Conservation (phyloP, 1,139 yeast species). For the Debaryomyces singareniensis region DNA sequence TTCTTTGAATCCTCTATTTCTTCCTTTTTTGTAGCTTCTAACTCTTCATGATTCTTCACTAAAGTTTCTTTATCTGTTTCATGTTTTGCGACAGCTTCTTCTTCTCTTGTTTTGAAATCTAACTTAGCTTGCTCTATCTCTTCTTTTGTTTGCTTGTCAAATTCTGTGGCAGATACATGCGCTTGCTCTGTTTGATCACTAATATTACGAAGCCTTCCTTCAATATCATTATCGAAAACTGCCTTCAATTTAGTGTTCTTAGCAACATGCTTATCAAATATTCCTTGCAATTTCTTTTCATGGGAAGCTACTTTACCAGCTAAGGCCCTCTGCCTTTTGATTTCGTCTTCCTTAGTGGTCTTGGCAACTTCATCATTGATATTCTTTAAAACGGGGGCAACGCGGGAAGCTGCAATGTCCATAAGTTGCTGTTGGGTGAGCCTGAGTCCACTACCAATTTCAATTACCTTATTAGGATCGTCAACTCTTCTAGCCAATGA, state of each 20-base stretch:
- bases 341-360: conserved; percentile 42
- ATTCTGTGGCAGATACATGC: conserved; percentile 26
- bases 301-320: conserved; percentile 34
- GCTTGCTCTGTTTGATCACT: conserved; percentile 25
- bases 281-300: conserved; percentile 36
- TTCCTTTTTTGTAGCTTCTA: conserved; percentile 41
- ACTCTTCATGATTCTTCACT: conserved; percentile 39
- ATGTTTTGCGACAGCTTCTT: conserved; percentile 42
- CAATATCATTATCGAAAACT: conserved; percentile 35
- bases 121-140: conserved; percentile 42
- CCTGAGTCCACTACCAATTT: conserved; percentile 49
- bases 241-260: conserved; percentile 36
- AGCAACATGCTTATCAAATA: conserved; percentile 34
- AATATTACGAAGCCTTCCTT: conserved; percentile 27
- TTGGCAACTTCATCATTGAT: conserved; percentile 47
- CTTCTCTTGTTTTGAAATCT: conserved; percentile 43
- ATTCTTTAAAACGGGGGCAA: conserved; percentile 47
- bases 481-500: conserved; percentile 40
- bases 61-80: conserved; percentile 39
- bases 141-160: conserved; percentile 31
- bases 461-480: conserved; percentile 45
- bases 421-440: conserved; percentile 52
- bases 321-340: conserved; percentile 35
- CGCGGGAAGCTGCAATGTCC: conserved; percentile 51
- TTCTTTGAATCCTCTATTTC: conserved; percentile 45